Evolutionary conservation across 805 yeast species (phyloP), one percentile per base, ranked within the genome.

Genomic region (Ogataea chonburiensis): DNA sequence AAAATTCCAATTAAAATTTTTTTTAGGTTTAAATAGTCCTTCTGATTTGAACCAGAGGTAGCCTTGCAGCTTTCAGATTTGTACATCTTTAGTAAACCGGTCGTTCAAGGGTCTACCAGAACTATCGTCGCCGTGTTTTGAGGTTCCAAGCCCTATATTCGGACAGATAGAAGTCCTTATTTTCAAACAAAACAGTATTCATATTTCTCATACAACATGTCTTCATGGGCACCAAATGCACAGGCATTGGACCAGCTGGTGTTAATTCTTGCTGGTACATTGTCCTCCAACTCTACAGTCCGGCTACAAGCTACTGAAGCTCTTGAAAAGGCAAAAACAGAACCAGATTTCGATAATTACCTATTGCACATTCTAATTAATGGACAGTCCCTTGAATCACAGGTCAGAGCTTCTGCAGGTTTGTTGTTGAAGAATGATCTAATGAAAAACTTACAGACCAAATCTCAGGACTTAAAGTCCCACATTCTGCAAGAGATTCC

Each of bases 351-450:
- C 48, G 83, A 83, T 50, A 86, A 86, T 58, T 91, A 91, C 60
- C 66, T 91, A 18, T 70, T 86, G 23, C 77, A 75, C 51, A 71
- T 89, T 28, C 67, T 93, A 24, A 75, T 85, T 13, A 60, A 62
- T 24, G 81, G 79, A 28, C 64, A 68, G 13, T 56, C 56, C 8
- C 64, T 72, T 7, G 62, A 64, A n/a, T 60, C 77, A 0, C 78
- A 77, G 26, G 70, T 79, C 7, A 71, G 96, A 34, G 96, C 96
- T 1, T 80, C 95, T 0, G 91, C 97, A 1, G 98, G 98, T 7
- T 62, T 89, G 42, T 69, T 80, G 52, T 71, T 93, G 59, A 91
- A 93, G 56, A 91, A 89, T 60, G 75, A 75, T 43, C 63, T 88
- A n/a, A 51, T 75, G 24, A 68, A 63, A 40, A 55, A 63, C 22